Evolutionary conservation across 2,329 filamentous ascomycete species (phyloP).

Genomic region (Xenosphaeropsis pyriputrescens): DNA sequence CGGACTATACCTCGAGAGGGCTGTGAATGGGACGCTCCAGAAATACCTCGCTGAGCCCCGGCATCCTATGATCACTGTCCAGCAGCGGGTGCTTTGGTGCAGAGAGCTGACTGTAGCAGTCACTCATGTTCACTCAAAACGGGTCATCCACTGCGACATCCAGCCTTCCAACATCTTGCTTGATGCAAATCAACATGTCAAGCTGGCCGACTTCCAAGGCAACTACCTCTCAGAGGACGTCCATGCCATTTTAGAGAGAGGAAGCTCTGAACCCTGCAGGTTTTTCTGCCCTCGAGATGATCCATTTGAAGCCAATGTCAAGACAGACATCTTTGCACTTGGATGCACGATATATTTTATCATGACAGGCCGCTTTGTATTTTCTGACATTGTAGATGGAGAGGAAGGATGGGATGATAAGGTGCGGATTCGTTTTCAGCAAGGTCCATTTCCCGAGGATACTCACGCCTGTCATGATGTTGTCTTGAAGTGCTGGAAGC

Average conservation of each 20-base stretch:
- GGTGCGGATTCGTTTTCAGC: constrained; percentile 5
- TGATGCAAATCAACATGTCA: constrained; percentile 7
- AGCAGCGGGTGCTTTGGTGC: background rate
- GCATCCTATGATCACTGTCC: background rate
- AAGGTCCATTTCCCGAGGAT: constrained; percentile 5
- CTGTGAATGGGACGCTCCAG: constrained; percentile 6
- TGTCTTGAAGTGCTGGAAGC: background rate
- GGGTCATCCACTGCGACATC: constrained; percentile 7
- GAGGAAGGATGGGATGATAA: constrained; percentile 6
- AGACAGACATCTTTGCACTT: constrained; percentile 10
- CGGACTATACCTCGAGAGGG: constrained; percentile 8
- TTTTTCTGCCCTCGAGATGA: constrained; percentile 7
- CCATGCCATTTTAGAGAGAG: constrained; percentile 4
- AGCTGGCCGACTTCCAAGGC: constrained; percentile 8
- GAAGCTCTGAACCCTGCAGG: constrained; percentile 3
- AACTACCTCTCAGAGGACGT: constrained; percentile 4
- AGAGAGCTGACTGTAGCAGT: background rate
- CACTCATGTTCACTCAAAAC: background rate
- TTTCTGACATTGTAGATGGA: constrained; percentile 7
- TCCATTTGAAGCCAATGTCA: constrained; percentile 2
- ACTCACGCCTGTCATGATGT: constrained; percentile 1
- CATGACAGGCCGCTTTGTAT: constrained; percentile 6
- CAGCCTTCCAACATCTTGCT: constrained; percentile 6
- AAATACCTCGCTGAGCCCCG: constrained; percentile 3
- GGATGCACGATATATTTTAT: constrained; percentile 10